Evolutionary conservation across 2,329 filamentous ascomycete genomes (phyloP).

Genomic region (Beauveria caledonica): DNA sequence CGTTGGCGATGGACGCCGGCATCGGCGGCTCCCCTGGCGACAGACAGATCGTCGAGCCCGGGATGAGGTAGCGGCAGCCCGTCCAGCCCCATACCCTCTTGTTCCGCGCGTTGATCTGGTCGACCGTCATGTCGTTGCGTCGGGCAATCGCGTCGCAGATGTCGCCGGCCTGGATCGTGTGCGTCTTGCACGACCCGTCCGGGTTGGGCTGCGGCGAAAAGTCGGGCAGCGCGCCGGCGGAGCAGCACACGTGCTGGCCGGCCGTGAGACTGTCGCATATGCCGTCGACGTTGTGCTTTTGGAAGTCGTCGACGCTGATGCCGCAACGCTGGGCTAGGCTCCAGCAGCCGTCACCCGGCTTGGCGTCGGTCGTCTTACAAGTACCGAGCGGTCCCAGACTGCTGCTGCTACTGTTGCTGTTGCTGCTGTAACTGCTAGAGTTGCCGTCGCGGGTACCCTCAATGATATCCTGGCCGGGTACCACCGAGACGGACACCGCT

Average conservation of each 20-base stretch:
- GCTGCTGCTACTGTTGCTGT: too few relatives aligned
- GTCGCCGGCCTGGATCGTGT: background rate
- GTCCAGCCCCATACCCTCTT: slow-evolving; percentile 20
- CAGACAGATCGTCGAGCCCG: slow-evolving; percentile 16
- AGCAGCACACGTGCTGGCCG: slow-evolving; percentile 3
- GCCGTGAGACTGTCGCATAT: background rate
- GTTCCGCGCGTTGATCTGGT: background rate
- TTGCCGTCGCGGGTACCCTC: background rate
- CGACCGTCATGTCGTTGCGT: background rate
- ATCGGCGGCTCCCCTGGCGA: slow-evolving; percentile 19
- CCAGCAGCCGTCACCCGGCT: background rate
- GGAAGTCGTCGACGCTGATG: background rate
- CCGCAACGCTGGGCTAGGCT: background rate
- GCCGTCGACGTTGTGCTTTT: background rate
- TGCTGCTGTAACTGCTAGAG: background rate
- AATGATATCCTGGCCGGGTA: background rate
- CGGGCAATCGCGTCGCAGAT: background rate
- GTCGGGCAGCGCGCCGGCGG: background rate
- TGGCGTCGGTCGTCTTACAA: background rate
- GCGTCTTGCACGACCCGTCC: background rate
- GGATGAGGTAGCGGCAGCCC: slow-evolving; percentile 15
- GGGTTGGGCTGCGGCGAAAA: background rate
- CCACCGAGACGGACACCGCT: background rate
- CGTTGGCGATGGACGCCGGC: slow-evolving; percentile 22
- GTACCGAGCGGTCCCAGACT: background rate